Conservation (phyloP, 163 green algal species). For the Prototheca wickerhamii region DNA sequence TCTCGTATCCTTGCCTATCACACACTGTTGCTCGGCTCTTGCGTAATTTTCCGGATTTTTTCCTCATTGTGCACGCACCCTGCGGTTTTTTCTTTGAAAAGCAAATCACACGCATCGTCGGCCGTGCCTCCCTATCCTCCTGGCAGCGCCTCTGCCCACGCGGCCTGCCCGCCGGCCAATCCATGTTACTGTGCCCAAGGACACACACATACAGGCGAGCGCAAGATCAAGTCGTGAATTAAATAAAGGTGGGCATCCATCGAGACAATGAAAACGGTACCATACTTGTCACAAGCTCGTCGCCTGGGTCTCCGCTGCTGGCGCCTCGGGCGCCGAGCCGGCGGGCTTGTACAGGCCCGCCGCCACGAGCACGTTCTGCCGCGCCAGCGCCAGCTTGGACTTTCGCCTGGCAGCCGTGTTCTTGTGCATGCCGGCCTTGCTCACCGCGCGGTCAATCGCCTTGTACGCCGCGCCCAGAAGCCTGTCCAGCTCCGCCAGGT, state of each 20-base stretch:
- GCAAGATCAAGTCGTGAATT: background rate
- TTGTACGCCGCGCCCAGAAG: conserved; percentile 69
- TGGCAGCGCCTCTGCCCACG: too few species aligned
- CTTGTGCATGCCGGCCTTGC: conserved; percentile 69
- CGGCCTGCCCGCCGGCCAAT: too few species aligned
- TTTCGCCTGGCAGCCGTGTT: conserved; percentile 86
- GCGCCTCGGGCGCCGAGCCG: background rate
- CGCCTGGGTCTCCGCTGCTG: too few species aligned
- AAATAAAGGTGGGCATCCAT: background rate
- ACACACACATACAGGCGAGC: background rate
- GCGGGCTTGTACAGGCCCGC: conserved; percentile 42
- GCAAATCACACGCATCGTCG: too few species aligned
- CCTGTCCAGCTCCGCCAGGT: conserved; percentile 44
- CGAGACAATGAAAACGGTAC: background rate
- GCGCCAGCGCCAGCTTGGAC: conserved; percentile 51
- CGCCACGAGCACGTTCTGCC: conserved; percentile 33
- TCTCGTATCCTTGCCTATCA: too few species aligned
- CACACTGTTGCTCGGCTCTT: background rate
- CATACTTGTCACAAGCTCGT: background rate
- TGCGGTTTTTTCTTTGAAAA: too few species aligned
- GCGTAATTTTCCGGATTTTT: background rate
- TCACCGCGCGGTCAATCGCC: conserved; percentile 80
- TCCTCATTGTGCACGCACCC: too few species aligned
- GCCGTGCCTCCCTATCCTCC: too few species aligned
- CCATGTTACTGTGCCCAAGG: background rate